Evolutionary conservation across 148 eudicot species (phyloP), one percentile per base, ranked within the genome.

Genomic region (Silene uniflora): DNA sequence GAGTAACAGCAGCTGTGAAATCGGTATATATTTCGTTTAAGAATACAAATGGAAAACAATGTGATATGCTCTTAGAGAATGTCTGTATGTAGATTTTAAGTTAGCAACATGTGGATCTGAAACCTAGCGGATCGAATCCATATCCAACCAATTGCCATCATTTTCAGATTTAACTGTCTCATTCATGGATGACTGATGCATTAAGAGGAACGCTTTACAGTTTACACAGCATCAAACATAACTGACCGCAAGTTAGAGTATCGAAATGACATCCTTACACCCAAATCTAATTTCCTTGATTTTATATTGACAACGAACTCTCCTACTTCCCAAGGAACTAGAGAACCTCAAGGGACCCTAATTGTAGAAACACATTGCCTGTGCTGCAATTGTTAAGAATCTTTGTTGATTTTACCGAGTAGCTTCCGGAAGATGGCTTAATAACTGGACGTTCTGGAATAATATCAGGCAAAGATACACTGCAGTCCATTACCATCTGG

Each of bases 391-490:
- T 62, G 60, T 60, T 69, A 52, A 58, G 22, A 17, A 80, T 56
- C 1, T 67, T 65, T 10, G 49, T 13, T 0, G 82, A 75, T 54
- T 56, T 76, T 27, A 80, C 25, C 13, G 80, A 6, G 65, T 61
- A 56, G 16, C 2, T 79, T 52, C 52, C 59, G 7, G 78, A 29
- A 0, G 52, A 12, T 19, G 73, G 29, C 73, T 39, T 71, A n/a
- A 55, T 29, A 58, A 32, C 80, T 59, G 66, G 80, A 49, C 60
- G 39, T 21, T 72, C 83, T 3, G 73, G n/a, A 18, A 72, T 12
- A 14, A 81, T 59, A 5, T 54, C 12, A 32, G 70, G 1, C 35
- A 25, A 5, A 22, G 39, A 25, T 11, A 42, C 73, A 29, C 1
- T 5, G 16, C 70, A 67, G 10, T 73, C 77, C 42, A 22, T 61